phyloP scores from a whole-genome alignment of 2,329 filamentous ascomycete species.

The Chrysoporthe cubensis region DNA sequence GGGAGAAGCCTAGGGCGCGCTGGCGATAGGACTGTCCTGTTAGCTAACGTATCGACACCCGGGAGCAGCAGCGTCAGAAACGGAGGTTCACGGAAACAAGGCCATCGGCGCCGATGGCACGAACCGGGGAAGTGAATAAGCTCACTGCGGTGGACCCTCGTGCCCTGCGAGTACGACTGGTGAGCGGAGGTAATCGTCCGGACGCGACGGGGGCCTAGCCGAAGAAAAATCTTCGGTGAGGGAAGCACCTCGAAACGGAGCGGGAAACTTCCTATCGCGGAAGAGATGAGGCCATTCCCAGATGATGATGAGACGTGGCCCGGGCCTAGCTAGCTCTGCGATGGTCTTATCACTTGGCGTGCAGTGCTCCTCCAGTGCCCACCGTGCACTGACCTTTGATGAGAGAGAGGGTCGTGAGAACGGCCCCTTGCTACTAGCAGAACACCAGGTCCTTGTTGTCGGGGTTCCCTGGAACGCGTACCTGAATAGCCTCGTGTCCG shows the following conservation, averaged over 20 bases:
- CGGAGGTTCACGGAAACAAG: conserved; percentile 13
- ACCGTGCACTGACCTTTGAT: neutral
- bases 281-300: conserved; percentile 16
- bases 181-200: conserved; percentile 20
- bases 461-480: neutral
- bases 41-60: neutral
- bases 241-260: neutral
- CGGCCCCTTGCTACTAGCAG: neutral
- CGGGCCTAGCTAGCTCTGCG: neutral
- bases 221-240: neutral
- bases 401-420: neutral
- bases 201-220: neutral
- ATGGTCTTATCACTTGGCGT: conserved; percentile 5
- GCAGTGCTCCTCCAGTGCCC: neutral
- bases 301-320: neutral
- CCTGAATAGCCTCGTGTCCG: conserved; percentile 16
- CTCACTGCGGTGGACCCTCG: conserved; percentile 7
- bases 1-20: neutral
- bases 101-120: conserved; percentile 15
- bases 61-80: neutral
- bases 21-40: neutral
- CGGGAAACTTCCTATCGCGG: conserved; percentile 6
- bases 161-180: neutral
- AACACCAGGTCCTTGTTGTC: neutral
- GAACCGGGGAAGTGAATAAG: conserved; percentile 15